Base-by-base conservation (phyloP, 108 stramenopile genomes). In the Fragilariopsis cylindrus region DNA sequence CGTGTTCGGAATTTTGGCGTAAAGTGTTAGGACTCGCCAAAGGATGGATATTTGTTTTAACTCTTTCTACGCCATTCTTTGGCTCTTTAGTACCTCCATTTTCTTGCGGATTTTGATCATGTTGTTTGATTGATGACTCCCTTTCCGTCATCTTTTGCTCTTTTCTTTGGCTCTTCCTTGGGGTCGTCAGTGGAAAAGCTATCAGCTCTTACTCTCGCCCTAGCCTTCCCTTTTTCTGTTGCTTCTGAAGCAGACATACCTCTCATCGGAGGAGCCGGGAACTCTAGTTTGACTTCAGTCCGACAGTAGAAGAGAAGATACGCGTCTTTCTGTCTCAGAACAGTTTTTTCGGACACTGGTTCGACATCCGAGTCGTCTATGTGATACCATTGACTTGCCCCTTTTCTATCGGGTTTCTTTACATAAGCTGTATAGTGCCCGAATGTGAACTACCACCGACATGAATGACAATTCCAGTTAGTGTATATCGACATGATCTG, bases 351-450 rank as follows among this genome's bases (percentile, higher is more conserved):
- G 30, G 91, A 84, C 5, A 92, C 87, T 5, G 73, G 65, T 74
- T 89, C 84, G 4, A 95, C 94, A 66, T 76, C 86, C 1, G 88
- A 89, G 64, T 95, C 94, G 75, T 95, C 90, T 81, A 90, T 82
- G 57, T 92, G 84, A 74, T 80, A 90, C 94, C 91, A 92, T 45
- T 76, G 78, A 16, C 53, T 69, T 43, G 43, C n/a, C 3, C 80
- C 80, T 19, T 76, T 78, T 16, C 57, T 78, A 40, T 45, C 75
- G 6, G 84, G 85, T 53, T 79, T 83, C 68, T 87, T 88, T 9
- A 95, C 82, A 71, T 73, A 96, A 16, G 92, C 89, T 39, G 92
- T 92, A 60, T 93, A 96, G 70, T 96, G 94, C 12, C 94, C 39
- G 87, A 85, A 11, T 79, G 87, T 1, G 90, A 82, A 72, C 88